A percentile compares a stretch with the other conserved stretches of the same genome.
These are phyloP conservation scores for Myriosclerotinia scirpicola DNA, from an alignment of 2,329 filamentous ascomycete species.

Conservation along the genomic window DNA sequence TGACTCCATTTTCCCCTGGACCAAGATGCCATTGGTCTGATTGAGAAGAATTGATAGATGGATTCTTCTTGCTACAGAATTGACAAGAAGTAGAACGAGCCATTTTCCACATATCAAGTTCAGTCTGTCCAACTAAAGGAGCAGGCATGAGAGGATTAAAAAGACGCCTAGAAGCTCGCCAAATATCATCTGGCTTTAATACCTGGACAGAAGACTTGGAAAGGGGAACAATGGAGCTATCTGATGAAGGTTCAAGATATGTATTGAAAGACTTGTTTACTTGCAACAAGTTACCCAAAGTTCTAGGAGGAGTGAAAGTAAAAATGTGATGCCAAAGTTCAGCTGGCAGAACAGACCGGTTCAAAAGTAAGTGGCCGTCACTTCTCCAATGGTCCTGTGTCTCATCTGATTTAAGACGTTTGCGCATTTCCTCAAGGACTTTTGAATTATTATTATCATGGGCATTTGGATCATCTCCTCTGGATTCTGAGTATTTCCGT, in stretches of 20 bases:
- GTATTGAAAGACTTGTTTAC: constrained; percentile 67
- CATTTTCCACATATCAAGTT: constrained; percentile 76
- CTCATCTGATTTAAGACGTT: constrained; percentile 37
- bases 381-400: constrained; percentile 27
- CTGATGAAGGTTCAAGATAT: constrained; percentile 54
- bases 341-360: constrained; percentile 49
- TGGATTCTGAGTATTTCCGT: constrained; percentile 33
- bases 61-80: constrained; percentile 56
- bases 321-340: constrained; percentile 72
- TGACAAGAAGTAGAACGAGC: constrained; percentile 64
- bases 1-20: constrained; percentile 60
- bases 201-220: constrained; percentile 40
- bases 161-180: constrained; percentile 65
- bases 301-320: constrained; percentile 61
- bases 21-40: constrained; percentile 57
- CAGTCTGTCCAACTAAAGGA: constrained; percentile 63
- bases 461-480: constrained; percentile 26
- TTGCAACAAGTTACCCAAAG: constrained; percentile 63
- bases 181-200: constrained; percentile 64
- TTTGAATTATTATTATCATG: constrained; percentile 26
- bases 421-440: constrained; percentile 28
- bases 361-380: constrained; percentile 30
- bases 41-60: constrained; percentile 34
- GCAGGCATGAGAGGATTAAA: constrained; percentile 67
- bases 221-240: constrained; percentile 41